These are phyloP conservation scores for Cudoniella acicularis DNA, from an alignment of 495 filamentous ascomycete genomes.

Conservation along the genomic window DNA sequence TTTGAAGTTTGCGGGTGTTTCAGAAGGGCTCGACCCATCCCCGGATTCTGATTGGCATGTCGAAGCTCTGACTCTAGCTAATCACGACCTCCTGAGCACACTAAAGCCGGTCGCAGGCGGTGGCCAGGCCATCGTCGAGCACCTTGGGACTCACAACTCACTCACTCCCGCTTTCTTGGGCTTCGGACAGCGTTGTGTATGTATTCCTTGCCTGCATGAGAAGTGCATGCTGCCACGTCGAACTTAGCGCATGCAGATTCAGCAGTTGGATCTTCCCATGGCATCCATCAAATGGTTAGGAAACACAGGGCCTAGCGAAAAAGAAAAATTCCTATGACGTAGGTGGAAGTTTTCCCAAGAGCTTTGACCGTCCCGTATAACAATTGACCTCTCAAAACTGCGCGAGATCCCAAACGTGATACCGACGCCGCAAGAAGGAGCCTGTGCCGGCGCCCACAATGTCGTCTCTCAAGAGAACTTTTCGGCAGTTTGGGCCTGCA, in stretches of 20 bases:
- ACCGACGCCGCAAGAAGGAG: neutral
- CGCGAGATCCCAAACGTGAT: neutral
- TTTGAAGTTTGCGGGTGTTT: neutral
- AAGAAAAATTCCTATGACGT: neutral
- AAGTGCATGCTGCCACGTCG: neutral
- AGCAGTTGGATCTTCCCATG: neutral
- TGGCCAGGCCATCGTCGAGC: too few species aligned
- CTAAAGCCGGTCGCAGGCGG: too few species aligned
- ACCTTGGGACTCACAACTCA: too few species aligned
- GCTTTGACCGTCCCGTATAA: neutral
- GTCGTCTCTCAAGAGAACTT: neutral
- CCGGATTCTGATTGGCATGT: neutral
- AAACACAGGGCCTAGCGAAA: too few species aligned
- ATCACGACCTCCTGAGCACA: too few species aligned
- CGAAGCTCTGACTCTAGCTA: too few species aligned
- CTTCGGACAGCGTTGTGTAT: neutral
- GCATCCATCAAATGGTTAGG: too few species aligned
- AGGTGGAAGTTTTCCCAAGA: neutral
- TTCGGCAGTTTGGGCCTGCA: neutral
- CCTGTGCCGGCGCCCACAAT: neutral
- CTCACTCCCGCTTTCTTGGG: too few species aligned
- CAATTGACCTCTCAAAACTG: neutral
- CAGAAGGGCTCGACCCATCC: neutral
- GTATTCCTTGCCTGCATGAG: neutral
- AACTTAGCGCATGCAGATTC: neutral